These are phyloP conservation scores for Amanita rimosa DNA, from an alignment of 768 basidiomycete genomes.

Conservation along the genomic window DNA sequence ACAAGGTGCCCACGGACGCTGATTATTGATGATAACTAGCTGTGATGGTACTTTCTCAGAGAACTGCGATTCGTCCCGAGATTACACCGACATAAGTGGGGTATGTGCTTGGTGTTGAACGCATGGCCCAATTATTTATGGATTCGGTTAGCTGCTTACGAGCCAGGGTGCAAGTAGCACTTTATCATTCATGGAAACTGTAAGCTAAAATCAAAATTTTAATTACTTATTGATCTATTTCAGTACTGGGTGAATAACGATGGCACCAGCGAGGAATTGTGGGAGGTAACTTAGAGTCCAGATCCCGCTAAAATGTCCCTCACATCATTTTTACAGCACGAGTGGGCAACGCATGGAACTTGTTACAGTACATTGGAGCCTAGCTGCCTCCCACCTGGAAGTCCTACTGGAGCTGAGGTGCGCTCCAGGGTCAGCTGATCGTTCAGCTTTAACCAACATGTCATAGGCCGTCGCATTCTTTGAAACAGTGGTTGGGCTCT, in stretches of 20 bases:
- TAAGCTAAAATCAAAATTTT: not conserved
- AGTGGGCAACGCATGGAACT: constrained; percentile 5
- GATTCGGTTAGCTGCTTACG: not conserved
- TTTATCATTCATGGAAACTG: constrained; percentile 3
- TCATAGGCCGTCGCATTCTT: constrained; percentile 6
- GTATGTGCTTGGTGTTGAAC: constrained; percentile 6
- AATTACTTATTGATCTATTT: not conserved
- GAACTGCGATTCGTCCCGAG: constrained; percentile 16
- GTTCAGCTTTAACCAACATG: not conserved
- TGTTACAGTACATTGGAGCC: constrained; percentile 2
- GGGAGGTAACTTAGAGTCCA: not conserved
- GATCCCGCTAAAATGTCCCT: too few species aligned
- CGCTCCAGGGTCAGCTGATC: not conserved
- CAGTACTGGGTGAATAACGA: constrained; percentile 4
- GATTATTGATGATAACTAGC: not conserved
- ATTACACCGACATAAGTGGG: constrained; percentile 12
- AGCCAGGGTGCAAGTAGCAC: constrained; percentile 3
- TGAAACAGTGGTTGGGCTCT: constrained; percentile 3
- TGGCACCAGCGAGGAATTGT: constrained; percentile 2
- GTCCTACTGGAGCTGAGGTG: constrained; percentile 4
- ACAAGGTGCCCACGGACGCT: not conserved
- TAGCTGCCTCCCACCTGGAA: constrained; percentile 1
- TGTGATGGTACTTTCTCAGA: constrained; percentile 10
- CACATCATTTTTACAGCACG: not conserved
- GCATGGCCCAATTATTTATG: not conserved